Conservation (phyloP, 148 eudicot genomes). For the Drosera capensis region DNA sequence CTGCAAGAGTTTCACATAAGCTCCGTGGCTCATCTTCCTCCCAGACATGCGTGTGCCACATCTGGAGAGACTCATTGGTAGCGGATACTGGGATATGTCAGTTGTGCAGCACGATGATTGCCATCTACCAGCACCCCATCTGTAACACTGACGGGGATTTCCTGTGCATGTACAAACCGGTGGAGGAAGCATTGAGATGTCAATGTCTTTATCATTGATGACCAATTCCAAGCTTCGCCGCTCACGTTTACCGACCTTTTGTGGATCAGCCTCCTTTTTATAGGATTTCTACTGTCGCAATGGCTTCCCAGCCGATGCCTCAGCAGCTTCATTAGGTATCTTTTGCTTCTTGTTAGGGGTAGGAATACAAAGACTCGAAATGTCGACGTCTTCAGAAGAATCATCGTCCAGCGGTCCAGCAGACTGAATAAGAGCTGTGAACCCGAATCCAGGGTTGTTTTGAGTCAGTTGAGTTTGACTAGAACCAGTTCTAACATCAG, state of each 20-base stretch:
- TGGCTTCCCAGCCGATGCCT: slow-evolving; percentile 8
- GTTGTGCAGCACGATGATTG: slow-evolving; percentile 56
- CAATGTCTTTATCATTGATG: slow-evolving; percentile 18
- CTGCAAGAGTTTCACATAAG: slow-evolving; percentile 40
- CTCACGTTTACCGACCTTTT: slow-evolving; percentile 16
- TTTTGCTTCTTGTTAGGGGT: slow-evolving; percentile 23
- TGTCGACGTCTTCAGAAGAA: slow-evolving; percentile 6
- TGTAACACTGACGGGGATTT: slow-evolving; percentile 35
- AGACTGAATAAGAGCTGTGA: slow-evolving; percentile 24
- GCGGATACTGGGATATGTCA: slow-evolving; percentile 45
- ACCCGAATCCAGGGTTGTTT: slow-evolving; percentile 12
- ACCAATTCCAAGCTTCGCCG: slow-evolving; percentile 20
- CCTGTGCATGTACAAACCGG: slow-evolving; percentile 64
- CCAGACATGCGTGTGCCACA: slow-evolving; percentile 41
- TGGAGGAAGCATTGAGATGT: slow-evolving; percentile 30
- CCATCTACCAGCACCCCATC: slow-evolving; percentile 58
- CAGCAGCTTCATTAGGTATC: slow-evolving; percentile 10
- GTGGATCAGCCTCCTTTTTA: slow-evolving; percentile 10
- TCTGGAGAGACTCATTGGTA: slow-evolving; percentile 37
- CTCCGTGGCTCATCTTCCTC: slow-evolving; percentile 60
- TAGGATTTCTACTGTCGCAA: slow-evolving; percentile 17
- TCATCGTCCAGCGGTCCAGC: slow-evolving; percentile 16
- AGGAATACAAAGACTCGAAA: slow-evolving; percentile 7
- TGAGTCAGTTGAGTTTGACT: slow-evolving; percentile 18
- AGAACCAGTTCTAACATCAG: slow-evolving; percentile 14